Evolutionary conservation across 106 monocot genomes (phyloP).

Genomic region (Dioscorea zingiberensis): DNA sequence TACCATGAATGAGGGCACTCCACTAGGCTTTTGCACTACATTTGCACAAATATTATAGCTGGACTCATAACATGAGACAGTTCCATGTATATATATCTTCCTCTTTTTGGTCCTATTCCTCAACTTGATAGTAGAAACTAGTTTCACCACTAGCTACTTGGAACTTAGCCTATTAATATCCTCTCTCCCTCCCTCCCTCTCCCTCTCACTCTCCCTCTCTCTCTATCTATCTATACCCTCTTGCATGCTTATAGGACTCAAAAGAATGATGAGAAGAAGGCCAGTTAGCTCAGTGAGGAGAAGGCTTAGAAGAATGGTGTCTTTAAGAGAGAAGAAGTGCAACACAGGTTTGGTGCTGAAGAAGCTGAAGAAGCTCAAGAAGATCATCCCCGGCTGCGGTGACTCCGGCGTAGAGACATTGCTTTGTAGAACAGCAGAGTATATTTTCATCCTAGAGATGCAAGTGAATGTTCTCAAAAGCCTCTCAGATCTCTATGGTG

Average conservation of each 20-base stretch:
- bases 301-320: not conserved
- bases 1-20: not conserved
- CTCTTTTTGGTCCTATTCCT: not conserved
- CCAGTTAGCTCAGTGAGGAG: not conserved
- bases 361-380: constrained; percentile 40
- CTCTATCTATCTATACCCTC: not conserved
- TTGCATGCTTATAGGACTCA: not conserved
- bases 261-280: not conserved
- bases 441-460: constrained; percentile 42
- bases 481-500: constrained; percentile 24
- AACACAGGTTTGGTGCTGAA: constrained; percentile 10
- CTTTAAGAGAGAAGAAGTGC: constrained; percentile 3
- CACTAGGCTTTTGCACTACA: too few species aligned
- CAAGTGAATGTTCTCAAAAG: constrained; percentile 28
- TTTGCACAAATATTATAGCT: not conserved
- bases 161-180: not conserved
- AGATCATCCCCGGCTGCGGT: constrained; percentile 36
- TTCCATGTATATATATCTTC: not conserved
- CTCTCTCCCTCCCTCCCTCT: not conserved
- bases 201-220: not conserved
- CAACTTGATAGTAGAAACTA: not conserved
- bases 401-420: constrained; percentile 19
- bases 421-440: constrained; percentile 31
- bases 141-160: not conserved
- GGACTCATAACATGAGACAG: not conserved